Percentiles rank a stretch among this genome's conserved stretches.
phyloP scores from a whole-genome alignment of 2,329 filamentous ascomycete species.

The Sporothrix mexicana region DNA sequence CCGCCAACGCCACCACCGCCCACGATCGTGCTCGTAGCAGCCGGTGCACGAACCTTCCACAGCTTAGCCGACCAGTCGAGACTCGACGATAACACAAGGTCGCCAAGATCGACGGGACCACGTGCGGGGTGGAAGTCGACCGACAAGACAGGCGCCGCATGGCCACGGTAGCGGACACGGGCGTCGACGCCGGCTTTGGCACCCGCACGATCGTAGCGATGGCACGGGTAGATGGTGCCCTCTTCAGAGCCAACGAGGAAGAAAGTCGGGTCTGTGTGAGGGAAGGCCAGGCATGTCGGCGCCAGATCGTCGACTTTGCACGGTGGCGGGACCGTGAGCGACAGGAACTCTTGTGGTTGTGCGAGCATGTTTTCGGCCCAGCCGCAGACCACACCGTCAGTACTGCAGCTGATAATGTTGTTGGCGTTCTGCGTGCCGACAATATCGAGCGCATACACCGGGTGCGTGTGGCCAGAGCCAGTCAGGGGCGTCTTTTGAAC shows the following conservation, averaged over 20 bases:
- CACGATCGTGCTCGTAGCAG: constrained; percentile 67
- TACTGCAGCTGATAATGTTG: constrained; percentile 97
- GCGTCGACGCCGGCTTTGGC: constrained; percentile 95
- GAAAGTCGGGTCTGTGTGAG: constrained; percentile 92
- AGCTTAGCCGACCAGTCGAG: constrained; percentile 97
- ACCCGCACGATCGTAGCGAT: constrained; percentile 94
- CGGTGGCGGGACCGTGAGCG: constrained; percentile 82
- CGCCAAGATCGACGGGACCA: constrained; percentile 91
- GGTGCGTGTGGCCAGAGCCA: constrained; percentile 93
- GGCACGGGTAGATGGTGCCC: constrained; percentile 93
- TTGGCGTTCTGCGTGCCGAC: constrained; percentile 98
- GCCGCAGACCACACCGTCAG: constrained; percentile 93
- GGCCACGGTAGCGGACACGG: constrained; percentile 84
- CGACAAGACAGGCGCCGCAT: constrained; percentile 93
- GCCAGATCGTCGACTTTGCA: constrained; percentile 93
- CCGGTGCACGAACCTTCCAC: constrained; percentile 89
- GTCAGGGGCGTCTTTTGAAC: constrained; percentile 97
- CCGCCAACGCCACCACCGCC: constrained; percentile 42
- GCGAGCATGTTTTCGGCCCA: constrained; percentile 99
- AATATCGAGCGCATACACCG: constrained; percentile 92
- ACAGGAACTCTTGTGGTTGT: constrained; percentile 91
- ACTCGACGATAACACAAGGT: constrained; percentile 88
- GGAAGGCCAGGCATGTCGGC: constrained; percentile 93
- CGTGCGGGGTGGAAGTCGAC: constrained; percentile 93
- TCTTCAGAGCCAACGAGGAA: constrained; percentile 98